Evolutionary conservation across 2,329 filamentous ascomycete species (phyloP).

Genomic region (Cladophialophora exuberans): DNA sequence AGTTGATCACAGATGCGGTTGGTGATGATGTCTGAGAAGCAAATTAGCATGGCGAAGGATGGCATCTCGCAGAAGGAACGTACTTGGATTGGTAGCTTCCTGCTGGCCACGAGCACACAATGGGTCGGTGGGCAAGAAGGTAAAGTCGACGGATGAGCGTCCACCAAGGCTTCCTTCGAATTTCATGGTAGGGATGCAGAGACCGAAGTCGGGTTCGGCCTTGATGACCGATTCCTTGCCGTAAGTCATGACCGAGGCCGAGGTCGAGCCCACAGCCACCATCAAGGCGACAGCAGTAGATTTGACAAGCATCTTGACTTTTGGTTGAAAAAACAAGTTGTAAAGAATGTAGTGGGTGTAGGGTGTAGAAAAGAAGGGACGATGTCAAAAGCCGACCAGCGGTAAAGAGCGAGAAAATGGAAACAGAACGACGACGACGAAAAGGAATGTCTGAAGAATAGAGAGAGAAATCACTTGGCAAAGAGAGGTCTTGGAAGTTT

Average conservation of each 20-base stretch:
- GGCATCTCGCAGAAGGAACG: background rate
- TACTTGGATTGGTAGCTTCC: constrained; percentile 66
- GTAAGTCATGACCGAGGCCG: constrained; percentile 26
- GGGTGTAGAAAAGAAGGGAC: constrained; percentile 21
- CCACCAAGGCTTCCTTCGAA: constrained; percentile 59
- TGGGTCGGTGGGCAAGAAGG: constrained; percentile 69
- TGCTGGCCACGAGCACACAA: constrained; percentile 64
- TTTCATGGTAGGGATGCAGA: constrained; percentile 58
- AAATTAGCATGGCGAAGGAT: background rate
- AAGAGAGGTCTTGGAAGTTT: constrained; percentile 25
- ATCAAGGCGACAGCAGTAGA: constrained; percentile 22
- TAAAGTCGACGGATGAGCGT: constrained; percentile 61
- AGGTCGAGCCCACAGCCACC: constrained; percentile 23
- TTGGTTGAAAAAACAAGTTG: constrained; percentile 5
- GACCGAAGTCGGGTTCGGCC: constrained; percentile 49
- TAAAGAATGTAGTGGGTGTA: constrained; percentile 8
- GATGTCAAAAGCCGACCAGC: constrained; percentile 29
- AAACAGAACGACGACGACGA: constrained; percentile 9
- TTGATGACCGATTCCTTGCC: constrained; percentile 30
- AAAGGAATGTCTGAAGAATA: constrained; percentile 16
- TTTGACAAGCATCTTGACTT: constrained; percentile 28
- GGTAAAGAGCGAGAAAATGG: constrained; percentile 20
- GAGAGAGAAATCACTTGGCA: constrained; percentile 1
- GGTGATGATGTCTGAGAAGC: constrained; percentile 63
- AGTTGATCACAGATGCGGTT: constrained; percentile 73